These are phyloP conservation scores for Triangularia verruculosa DNA, from an alignment of 2,329 filamentous ascomycete genomes.

Conservation along the genomic window DNA sequence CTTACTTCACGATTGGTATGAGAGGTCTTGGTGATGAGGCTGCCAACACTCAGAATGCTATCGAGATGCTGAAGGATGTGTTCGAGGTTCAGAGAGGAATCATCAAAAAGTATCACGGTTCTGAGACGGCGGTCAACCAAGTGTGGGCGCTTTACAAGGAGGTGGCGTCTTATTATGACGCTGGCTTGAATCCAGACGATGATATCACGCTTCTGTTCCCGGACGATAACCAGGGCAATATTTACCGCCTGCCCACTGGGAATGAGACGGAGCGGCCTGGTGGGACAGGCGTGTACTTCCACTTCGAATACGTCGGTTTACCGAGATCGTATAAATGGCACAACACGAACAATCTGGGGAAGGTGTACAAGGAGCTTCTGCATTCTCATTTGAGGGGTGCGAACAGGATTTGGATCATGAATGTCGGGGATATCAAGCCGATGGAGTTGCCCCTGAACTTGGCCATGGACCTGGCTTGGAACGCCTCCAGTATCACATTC, in stretches of 20 bases:
- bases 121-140: constrained; percentile 32
- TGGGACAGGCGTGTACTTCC: constrained; percentile 57
- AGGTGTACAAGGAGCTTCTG: constrained; percentile 42
- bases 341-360: constrained; percentile 48
- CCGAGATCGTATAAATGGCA: constrained; percentile 61
- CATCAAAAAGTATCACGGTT: constrained; percentile 45
- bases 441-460: constrained; percentile 55
- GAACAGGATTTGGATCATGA: constrained; percentile 61
- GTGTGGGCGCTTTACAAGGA: constrained; percentile 66
- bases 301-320: constrained; percentile 61
- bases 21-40: constrained; percentile 57
- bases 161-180: constrained; percentile 60
- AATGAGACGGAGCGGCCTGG: constrained; percentile 47
- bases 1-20: constrained; percentile 58
- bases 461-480: constrained; percentile 57
- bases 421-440: constrained; percentile 63
- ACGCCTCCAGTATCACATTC: constrained; percentile 45
- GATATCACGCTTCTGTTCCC: constrained; percentile 61
- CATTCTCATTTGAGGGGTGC: constrained; percentile 55
- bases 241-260: constrained; percentile 52
- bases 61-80: constrained; percentile 50
- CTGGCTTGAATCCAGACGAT: constrained; percentile 56
- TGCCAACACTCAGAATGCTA: constrained; percentile 49
- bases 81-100: constrained; percentile 49
- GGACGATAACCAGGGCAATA: constrained; percentile 62